Conservation (phyloP, 2,329 filamentous ascomycete genomes). For the Cytospora leucostoma region DNA sequence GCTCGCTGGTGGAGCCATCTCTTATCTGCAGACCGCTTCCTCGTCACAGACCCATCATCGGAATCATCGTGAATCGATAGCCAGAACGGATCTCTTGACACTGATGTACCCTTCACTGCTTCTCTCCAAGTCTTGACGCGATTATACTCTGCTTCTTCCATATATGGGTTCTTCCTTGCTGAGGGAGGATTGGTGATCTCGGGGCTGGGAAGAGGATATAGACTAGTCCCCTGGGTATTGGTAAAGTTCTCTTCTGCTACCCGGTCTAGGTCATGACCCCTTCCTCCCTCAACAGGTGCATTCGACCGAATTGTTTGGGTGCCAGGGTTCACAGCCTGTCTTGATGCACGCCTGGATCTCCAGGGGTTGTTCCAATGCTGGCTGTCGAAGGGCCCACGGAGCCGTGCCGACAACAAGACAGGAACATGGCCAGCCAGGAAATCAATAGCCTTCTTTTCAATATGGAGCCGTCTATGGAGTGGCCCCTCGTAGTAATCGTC, state of each 20-base stretch:
- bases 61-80: constrained; percentile 9
- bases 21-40: constrained; percentile 22
- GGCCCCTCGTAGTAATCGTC: constrained; percentile 54
- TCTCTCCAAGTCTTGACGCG: constrained; percentile 26
- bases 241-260: constrained; percentile 6
- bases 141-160: constrained; percentile 22
- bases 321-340: constrained; percentile 4
- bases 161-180: constrained; percentile 32
- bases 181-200: constrained; percentile 30
- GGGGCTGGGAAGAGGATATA: constrained; percentile 32
- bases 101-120: constrained; percentile 20
- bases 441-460: constrained; percentile 59
- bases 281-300: not conserved
- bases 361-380: constrained; percentile 56
- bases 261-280: constrained; percentile 1
- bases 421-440: constrained; percentile 60
- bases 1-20: constrained; percentile 15
- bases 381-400: constrained; percentile 63
- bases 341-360: constrained; percentile 38
- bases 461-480: constrained; percentile 51
- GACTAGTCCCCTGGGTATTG: constrained; percentile 24
- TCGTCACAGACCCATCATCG: not conserved
- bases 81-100: constrained; percentile 25
- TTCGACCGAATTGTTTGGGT: constrained; percentile 33
- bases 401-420: constrained; percentile 58